These are phyloP conservation scores for Trypanosoma mega DNA, from an alignment of 208 protist species.

Conservation along the genomic window DNA sequence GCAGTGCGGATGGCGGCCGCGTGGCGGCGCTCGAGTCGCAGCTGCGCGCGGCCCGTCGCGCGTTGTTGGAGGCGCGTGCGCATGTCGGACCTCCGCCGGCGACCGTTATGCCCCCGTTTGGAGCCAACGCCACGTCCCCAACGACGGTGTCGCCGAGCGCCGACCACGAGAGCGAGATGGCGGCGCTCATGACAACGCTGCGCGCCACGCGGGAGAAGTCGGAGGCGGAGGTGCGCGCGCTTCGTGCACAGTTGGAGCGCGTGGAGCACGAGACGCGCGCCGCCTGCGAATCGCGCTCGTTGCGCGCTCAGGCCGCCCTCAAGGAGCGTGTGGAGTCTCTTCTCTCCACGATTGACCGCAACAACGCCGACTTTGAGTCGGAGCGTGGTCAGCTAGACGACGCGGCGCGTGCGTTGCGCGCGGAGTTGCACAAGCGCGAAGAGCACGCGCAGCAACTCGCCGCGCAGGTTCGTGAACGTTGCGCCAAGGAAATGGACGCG, in stretches of 20 bases:
- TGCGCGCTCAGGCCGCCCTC: conserved; percentile 1
- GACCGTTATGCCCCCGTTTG: too few species aligned
- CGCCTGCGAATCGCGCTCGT: neutral
- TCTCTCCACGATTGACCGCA: conserved; percentile 2
- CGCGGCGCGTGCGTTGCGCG: conserved; percentile 4
- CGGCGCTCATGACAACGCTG: conserved; percentile 1
- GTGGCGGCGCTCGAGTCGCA: neutral
- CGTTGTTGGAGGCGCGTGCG: neutral
- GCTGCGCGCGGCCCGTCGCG: neutral
- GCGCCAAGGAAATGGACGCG: conserved; percentile 13
- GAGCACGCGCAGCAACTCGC: conserved; percentile 10
- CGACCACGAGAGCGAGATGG: conserved; percentile 3
- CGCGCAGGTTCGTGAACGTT: neutral
- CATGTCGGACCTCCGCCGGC: neutral
- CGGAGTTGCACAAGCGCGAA: conserved; percentile 6
- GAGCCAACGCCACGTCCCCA: too few species aligned
- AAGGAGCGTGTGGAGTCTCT: conserved; percentile 16
- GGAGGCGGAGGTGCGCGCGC: neutral
- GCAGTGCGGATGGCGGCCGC: neutral
- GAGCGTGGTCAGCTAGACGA: conserved; percentile 13
- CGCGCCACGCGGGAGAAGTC: neutral
- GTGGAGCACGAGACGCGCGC: conserved; percentile 12
- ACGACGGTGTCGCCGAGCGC: neutral
- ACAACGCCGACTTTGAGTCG: conserved; percentile 5
- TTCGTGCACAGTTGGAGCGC: neutral